phyloP scores from a whole-genome alignment of 495 filamentous ascomycete genomes.

The Penicillium goetzii region DNA sequence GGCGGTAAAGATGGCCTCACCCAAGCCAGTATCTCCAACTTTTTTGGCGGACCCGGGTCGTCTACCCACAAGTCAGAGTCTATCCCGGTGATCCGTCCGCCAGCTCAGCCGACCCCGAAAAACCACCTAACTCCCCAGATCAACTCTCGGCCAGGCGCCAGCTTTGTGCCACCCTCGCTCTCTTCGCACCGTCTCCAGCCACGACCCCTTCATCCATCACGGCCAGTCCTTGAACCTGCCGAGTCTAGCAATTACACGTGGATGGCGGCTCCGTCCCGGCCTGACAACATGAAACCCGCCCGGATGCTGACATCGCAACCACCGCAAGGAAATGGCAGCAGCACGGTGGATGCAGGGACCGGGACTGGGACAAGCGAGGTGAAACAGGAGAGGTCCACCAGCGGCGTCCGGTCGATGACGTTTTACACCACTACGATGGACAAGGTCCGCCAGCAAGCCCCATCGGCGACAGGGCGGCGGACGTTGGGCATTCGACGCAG shows the following conservation, averaged over 20 bases:
- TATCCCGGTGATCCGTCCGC: conserved; percentile 19
- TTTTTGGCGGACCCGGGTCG: conserved; percentile 37
- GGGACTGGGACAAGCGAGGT: conserved; percentile 29
- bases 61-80: conserved; percentile 24
- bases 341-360: conserved; percentile 13
- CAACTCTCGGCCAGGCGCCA: conserved; percentile 10
- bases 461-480: conserved; percentile 40
- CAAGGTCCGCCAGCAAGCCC: conserved; percentile 38
- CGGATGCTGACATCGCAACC: conserved; percentile 24
- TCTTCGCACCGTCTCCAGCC: conserved; percentile 45
- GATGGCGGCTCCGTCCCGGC: conserved; percentile 37
- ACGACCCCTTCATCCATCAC: conserved; percentile 40
- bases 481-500: conserved; percentile 63
- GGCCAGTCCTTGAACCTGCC: conserved; percentile 43
- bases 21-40: conserved; percentile 47
- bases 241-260: conserved; percentile 48
- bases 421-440: conserved; percentile 59
- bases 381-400: conserved; percentile 29
- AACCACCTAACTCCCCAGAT: conserved; percentile 19
- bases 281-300: conserved; percentile 30
- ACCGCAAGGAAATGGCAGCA: conserved; percentile 13
- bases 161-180: conserved; percentile 31
- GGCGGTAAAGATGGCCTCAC: conserved; percentile 34
- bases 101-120: conserved; percentile 16
- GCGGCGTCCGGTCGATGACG: conserved; percentile 44